Evolutionary conservation across 1,284 basidiomycete species (phyloP), one percentile per base, ranked within the genome.

Genomic region (Apiotrichum siamense): DNA sequence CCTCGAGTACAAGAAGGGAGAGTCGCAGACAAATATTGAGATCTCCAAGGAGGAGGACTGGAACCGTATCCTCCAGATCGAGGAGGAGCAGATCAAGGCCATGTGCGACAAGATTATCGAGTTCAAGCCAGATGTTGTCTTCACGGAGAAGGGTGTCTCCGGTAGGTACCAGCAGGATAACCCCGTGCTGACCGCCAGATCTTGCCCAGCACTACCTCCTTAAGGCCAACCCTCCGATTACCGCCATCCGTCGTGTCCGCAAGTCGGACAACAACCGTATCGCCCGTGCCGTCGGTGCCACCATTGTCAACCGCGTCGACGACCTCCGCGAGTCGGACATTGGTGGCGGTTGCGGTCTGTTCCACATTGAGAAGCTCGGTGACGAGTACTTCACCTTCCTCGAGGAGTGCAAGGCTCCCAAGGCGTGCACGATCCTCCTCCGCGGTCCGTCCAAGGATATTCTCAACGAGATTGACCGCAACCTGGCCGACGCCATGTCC

Each of bases 341-440:
- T 49, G 96, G 94, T 17, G 94, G 90, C 0, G 77, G 85, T 52
- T 98, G 94, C 66, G 94, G 96, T 11, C 78, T 96, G 6, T 98
- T 98, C 81, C 79, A 96, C 74, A 84, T 97, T 55, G 91, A 97
- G 72, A 97, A 98, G 76, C 85, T 98, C 20, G 94, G 94, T 25
- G 94, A 98, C 75, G 94, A 97, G 86, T 96, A 97, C 79, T 98
- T 97, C 72, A 88, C 93, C 37, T 97, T 97, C 83, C 79, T 97
- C 50, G 90, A 88, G 32, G 83, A 91, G 70, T 98, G 96, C 79
- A 78, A 79, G 41, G 79, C 82, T n/a, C 94, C 94, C 26, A 97
- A 97, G 77, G 94, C 96, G 3, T 98, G 94, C 80, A 97, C 94
- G 10, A 93, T 98, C 74, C 82, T 98, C 46, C 85, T 98, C n/a